phyloP scores from a whole-genome alignment of 345 rosid genomes.

The Murraya paniculata region DNA sequence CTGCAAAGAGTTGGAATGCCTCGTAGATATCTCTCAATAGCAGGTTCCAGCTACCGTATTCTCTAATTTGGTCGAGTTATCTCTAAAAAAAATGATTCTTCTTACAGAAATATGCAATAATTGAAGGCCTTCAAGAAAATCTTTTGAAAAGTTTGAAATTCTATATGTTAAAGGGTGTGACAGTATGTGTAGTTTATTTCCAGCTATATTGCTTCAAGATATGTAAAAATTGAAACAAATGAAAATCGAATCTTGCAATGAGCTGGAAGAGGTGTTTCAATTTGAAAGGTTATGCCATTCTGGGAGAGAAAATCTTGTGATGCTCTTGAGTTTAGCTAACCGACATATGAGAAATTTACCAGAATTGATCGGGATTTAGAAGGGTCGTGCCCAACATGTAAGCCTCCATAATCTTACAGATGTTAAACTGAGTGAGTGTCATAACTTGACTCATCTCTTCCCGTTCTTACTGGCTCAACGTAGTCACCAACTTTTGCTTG shows the following conservation, averaged over 20 bases:
- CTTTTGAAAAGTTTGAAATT: conserved; percentile 2
- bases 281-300: background rate
- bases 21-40: background rate
- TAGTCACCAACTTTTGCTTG: background rate
- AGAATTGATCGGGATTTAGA: background rate
- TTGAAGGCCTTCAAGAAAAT: background rate
- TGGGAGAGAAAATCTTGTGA: background rate
- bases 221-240: conserved; percentile 3
- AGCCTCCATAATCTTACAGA: background rate
- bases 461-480: background rate
- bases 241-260: background rate
- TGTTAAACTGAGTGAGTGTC: background rate
- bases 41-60: background rate
- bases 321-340: background rate
- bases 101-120: conserved; percentile 12
- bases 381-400: background rate
- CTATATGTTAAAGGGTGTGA: background rate
- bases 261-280: conserved; percentile 7
- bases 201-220: background rate
- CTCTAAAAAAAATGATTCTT: background rate
- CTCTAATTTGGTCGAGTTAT: background rate
- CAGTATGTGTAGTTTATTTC: background rate
- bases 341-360: background rate
- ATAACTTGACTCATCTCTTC: background rate
- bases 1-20: conserved; percentile 1